These are phyloP conservation scores for Endocalyx cinctus DNA, from an alignment of 2,329 filamentous ascomycete species.

Conservation along the genomic window DNA sequence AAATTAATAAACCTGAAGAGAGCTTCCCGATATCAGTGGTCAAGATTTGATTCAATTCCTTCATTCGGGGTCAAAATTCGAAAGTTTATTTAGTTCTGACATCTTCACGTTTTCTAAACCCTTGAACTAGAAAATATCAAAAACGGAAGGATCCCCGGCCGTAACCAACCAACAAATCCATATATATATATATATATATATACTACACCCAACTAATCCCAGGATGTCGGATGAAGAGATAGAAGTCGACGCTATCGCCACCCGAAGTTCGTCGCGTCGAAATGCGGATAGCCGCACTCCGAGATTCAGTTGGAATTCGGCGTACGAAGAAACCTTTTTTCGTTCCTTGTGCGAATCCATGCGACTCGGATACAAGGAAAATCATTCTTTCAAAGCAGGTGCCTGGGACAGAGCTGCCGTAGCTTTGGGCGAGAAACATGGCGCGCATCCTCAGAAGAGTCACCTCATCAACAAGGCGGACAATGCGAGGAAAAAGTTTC, in stretches of 20 bases:
- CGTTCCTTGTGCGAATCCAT: constrained; percentile 57
- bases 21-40: no score
- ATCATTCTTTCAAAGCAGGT: constrained; percentile 58
- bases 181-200: no score
- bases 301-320: constrained; percentile 56
- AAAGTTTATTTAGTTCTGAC: no score
- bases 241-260: constrained; percentile 15
- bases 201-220: no score
- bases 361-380: constrained; percentile 49
- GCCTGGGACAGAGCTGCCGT: constrained; percentile 55
- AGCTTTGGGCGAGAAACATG: constrained; percentile 50
- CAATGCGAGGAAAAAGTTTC: constrained; percentile 58
- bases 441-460: constrained; percentile 54
- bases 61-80: no score
- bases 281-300: constrained; percentile 33
- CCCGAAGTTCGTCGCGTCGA: constrained; percentile 20
- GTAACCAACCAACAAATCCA: no score
- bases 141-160: no score
- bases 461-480: constrained; percentile 62
- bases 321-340: constrained; percentile 58
- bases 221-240: constrained; percentile 29
- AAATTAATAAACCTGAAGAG: no score
- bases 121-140: no score
- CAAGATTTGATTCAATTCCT: no score
- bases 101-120: no score